Conservation (phyloP, 352 stramenopile species). For the Pythium myriotylum region DNA sequence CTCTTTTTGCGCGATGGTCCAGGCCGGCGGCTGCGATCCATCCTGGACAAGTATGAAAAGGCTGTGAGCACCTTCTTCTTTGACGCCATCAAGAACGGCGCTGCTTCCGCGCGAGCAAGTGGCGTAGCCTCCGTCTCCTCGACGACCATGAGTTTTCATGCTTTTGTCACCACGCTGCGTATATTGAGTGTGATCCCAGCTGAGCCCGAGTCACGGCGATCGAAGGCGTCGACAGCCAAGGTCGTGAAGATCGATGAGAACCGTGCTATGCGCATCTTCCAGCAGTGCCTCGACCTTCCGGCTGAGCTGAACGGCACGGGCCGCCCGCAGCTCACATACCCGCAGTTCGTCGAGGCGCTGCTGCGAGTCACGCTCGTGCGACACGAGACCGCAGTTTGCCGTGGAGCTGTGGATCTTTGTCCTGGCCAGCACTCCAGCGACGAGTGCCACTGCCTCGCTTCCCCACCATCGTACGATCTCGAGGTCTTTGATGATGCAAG, state of each 20-base stretch:
- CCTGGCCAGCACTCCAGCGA: conserved; percentile 49
- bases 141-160: conserved; percentile 23
- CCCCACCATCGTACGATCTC: conserved; percentile 39
- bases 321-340: conserved; percentile 39
- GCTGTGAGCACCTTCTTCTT: conserved; percentile 49
- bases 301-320: conserved; percentile 8
- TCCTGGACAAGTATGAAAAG: conserved; percentile 37
- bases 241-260: conserved; percentile 42
- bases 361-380: conserved; percentile 48
- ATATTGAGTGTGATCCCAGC: conserved; percentile 9
- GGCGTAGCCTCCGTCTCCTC: no score
- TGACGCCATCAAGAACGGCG: conserved; percentile 26
- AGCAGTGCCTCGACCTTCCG: conserved; percentile 51
- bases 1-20: conserved; percentile 44
- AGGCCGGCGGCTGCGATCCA: conserved; percentile 24
- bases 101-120: no score
- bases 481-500: conserved; percentile 45
- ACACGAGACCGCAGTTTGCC: conserved; percentile 53
- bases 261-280: conserved; percentile 57
- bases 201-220: background rate
- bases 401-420: conserved; percentile 58
- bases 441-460: conserved; percentile 38
- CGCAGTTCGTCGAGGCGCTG: conserved; percentile 59
- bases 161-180: conserved; percentile 18
- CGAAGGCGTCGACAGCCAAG: background rate